phyloP scores from a whole-genome alignment of 805 yeast species.

The Pichia deserticola region DNA sequence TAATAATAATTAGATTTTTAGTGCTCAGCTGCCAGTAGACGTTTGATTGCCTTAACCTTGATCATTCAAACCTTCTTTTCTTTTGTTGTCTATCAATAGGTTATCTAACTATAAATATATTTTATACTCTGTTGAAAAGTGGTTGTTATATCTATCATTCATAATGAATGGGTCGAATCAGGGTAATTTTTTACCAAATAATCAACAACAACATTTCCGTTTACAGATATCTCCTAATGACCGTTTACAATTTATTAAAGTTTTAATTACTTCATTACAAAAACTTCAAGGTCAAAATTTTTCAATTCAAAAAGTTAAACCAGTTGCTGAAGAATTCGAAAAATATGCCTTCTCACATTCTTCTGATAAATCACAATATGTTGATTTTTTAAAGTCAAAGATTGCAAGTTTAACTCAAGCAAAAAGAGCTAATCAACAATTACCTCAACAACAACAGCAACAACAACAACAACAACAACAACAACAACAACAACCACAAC shows the following conservation, averaged over 20 bases:
- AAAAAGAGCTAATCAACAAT: slow-evolving; percentile 9
- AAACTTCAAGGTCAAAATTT: slow-evolving; percentile 28
- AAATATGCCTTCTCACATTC: slow-evolving; percentile 55
- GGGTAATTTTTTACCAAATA: slow-evolving; percentile 2
- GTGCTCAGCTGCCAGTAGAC: too few species aligned
- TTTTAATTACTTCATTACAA: slow-evolving; percentile 26
- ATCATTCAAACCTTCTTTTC: too few species aligned
- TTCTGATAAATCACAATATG: slow-evolving; percentile 49
- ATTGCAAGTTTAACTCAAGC: slow-evolving; percentile 32
- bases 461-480: slow-evolving; percentile 1
- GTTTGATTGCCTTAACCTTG: too few species aligned
- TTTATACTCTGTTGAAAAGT: too few species aligned
- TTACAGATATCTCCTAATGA: slow-evolving; percentile 25
- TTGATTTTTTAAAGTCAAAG: slow-evolving; percentile 39
- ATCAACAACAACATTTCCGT: slow-evolving; percentile 5
- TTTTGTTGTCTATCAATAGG: too few species aligned
- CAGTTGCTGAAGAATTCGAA: slow-evolving; percentile 66
- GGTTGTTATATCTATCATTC: not conserved
- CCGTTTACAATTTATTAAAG: slow-evolving; percentile 26
- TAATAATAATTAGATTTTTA: too few species aligned
- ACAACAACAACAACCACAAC: slow-evolving; percentile 11
- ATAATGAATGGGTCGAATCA: slow-evolving; percentile 4
- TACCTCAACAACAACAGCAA: slow-evolving; percentile 2
- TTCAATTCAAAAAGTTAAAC: slow-evolving; percentile 34
- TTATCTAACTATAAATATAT: too few species aligned